These are phyloP conservation scores for Neofusicoccum umdonicola DNA, from an alignment of 2,329 filamentous ascomycete species.

Conservation along the genomic window DNA sequence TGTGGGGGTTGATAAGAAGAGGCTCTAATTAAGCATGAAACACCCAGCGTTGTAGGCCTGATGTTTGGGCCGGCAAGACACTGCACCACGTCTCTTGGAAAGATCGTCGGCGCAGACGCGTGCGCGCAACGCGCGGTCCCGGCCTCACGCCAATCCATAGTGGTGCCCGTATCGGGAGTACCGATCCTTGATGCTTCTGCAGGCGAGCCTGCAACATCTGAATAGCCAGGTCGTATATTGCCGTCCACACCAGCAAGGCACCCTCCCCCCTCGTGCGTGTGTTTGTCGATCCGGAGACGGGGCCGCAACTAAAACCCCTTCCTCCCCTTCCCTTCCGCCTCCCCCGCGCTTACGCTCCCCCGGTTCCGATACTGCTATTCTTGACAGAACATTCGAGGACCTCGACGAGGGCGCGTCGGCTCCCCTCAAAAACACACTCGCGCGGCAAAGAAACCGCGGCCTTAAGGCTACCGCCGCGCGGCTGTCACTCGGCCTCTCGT, in stretches of 20 bases:
- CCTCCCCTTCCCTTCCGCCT: neutral
- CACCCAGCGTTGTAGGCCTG: neutral
- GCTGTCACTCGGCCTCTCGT: neutral
- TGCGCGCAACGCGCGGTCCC: too few relatives aligned
- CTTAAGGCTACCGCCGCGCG: neutral
- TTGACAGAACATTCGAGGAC: too few relatives aligned
- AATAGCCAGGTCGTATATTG: neutral
- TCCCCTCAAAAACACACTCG: too few relatives aligned
- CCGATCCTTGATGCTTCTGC: neutral
- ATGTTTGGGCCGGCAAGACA: too few relatives aligned
- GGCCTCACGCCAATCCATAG: neutral
- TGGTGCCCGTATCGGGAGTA: neutral
- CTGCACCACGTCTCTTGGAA: too few relatives aligned
- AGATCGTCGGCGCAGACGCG: too few relatives aligned
- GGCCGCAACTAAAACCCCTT: neutral
- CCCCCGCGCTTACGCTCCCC: too few relatives aligned
- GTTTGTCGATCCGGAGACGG: neutral
- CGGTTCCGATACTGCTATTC: too few relatives aligned
- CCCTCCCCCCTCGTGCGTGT: neutral
- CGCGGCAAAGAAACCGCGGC: too few relatives aligned
- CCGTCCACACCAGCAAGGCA: neutral
- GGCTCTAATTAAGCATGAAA: neutral
- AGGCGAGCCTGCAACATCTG: neutral
- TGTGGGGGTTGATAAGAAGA: neutral
- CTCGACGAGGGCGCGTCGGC: too few relatives aligned